phyloP scores from a whole-genome alignment of 1,284 basidiomycete genomes.

The Heterobasidion occidentale region DNA sequence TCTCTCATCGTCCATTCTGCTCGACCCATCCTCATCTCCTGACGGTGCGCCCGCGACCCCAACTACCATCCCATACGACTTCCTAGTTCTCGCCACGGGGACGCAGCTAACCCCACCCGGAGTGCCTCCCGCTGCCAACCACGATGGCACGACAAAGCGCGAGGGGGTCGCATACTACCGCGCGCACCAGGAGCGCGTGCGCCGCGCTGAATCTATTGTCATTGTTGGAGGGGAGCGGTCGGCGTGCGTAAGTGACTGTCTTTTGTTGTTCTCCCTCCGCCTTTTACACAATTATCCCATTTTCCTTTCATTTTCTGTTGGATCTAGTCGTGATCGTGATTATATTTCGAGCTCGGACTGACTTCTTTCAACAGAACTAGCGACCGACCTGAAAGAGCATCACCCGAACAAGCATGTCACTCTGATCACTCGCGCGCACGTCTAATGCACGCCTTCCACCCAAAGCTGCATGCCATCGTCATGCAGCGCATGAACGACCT shows the following conservation, averaged over 20 bases:
- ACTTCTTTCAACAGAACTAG: constrained; percentile 22
- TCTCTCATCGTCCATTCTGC: constrained; percentile 17
- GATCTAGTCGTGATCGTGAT: too few species aligned
- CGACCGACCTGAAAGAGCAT: constrained; percentile 33
- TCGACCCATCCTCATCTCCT: neutral
- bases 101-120: constrained; percentile 15
- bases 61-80: constrained; percentile 20
- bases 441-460: constrained; percentile 33
- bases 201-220: constrained; percentile 9
- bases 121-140: constrained; percentile 7
- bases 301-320: too few species aligned
- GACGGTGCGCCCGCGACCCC: neutral
- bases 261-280: neutral
- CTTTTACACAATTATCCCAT: too few species aligned
- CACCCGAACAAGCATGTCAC: constrained; percentile 31
- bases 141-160: neutral
- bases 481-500: constrained; percentile 23
- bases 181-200: constrained; percentile 10
- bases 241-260: constrained; percentile 12
- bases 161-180: constrained; percentile 13
- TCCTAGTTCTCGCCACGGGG: constrained; percentile 24
- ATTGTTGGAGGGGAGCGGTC: constrained; percentile 15
- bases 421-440: constrained; percentile 35
- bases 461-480: constrained; percentile 26
- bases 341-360: neutral